phyloP scores from a whole-genome alignment of 2,329 filamentous ascomycete genomes.

The Fusarium sp. region DNA sequence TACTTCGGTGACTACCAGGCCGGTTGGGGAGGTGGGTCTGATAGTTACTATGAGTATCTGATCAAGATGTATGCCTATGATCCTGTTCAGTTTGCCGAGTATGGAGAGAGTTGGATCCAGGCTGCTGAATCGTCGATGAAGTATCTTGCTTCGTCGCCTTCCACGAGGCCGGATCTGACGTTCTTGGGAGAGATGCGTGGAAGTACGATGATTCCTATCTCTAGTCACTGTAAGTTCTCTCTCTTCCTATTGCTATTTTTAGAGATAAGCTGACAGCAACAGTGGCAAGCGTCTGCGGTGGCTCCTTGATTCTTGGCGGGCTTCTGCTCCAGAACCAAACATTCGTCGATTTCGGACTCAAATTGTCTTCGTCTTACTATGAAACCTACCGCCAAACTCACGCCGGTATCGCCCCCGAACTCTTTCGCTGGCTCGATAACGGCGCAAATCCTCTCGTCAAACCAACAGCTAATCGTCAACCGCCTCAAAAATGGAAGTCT shows the following conservation, averaged over 20 bases:
- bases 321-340: constrained; percentile 5
- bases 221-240: constrained; percentile 7
- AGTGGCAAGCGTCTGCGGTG: constrained; percentile 13
- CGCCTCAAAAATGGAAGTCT: constrained; percentile 9
- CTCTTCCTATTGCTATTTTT: no score
- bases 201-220: not conserved
- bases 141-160: constrained; percentile 8
- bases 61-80: constrained; percentile 43
- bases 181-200: constrained; percentile 13
- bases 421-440: constrained; percentile 38
- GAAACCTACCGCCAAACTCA: constrained; percentile 36
- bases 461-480: constrained; percentile 12
- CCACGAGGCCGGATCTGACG: not conserved
- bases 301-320: not conserved
- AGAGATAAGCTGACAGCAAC: no score
- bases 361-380: not conserved
- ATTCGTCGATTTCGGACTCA: constrained; percentile 5
- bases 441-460: constrained; percentile 18
- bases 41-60: constrained; percentile 41
- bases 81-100: constrained; percentile 15
- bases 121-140: constrained; percentile 9
- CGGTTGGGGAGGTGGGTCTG: constrained; percentile 36
- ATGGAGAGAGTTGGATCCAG: constrained; percentile 2
- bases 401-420: constrained; percentile 27
- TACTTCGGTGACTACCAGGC: constrained; percentile 36